Evolutionary conservation across 2,329 filamentous ascomycete species (phyloP).

Genomic region (Ophiostoma perfectum): DNA sequence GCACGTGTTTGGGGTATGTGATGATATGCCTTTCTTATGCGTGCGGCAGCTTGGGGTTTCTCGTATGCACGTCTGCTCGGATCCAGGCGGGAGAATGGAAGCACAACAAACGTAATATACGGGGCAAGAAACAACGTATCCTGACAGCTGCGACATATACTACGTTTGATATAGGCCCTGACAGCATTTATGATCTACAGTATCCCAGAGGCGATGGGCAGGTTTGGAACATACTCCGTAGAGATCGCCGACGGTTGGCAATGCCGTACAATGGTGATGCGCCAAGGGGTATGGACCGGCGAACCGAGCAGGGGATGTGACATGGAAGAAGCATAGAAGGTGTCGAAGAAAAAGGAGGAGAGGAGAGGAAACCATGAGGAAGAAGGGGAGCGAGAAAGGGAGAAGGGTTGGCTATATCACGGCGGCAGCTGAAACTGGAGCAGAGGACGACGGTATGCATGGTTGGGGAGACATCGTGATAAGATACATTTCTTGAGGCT

Average conservation of each 20-base stretch:
- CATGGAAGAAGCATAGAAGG: conserved; percentile 9
- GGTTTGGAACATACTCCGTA: too few relatives aligned
- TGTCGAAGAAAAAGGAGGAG: neutral
- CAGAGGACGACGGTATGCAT: neutral
- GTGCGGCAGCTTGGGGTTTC: neutral
- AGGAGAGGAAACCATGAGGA: neutral
- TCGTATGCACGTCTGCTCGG: neutral
- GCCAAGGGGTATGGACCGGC: conserved; percentile 1
- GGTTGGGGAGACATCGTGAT: neutral
- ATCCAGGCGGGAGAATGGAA: neutral
- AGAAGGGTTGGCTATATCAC: neutral
- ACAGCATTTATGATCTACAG: neutral
- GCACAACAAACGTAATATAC: neutral
- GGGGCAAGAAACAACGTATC: neutral
- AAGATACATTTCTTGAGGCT: neutral
- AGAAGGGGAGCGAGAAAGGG: neutral
- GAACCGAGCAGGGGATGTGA: conserved; percentile 2
- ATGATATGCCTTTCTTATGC: neutral
- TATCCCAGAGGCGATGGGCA: too few relatives aligned
- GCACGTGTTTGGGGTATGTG: neutral
- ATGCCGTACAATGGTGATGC: conserved; percentile 10
- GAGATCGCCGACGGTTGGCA: neutral
- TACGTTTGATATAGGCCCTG: neutral
- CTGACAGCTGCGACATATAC: neutral
- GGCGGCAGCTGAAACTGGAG: conserved; percentile 1